phyloP scores from a whole-genome alignment of 108 stramenopile species.

The Thalassiosira profunda region DNA sequence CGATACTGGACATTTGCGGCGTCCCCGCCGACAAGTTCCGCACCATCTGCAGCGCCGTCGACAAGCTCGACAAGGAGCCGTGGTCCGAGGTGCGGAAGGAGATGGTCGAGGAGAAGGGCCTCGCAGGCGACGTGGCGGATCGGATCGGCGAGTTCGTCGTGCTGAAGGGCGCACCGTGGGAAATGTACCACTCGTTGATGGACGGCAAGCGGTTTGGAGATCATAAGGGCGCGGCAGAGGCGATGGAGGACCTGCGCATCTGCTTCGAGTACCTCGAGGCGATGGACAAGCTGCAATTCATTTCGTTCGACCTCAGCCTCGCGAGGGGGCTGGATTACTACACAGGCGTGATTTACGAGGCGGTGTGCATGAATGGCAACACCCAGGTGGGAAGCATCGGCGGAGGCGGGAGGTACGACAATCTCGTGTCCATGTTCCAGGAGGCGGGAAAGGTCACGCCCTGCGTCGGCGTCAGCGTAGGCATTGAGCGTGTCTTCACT shows the following conservation, averaged over 20 bases:
- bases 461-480: slow-evolving; percentile 93
- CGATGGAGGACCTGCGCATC: slow-evolving; percentile 86
- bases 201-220: slow-evolving; percentile 65
- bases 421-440: slow-evolving; percentile 94
- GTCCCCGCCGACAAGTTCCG: slow-evolving; percentile 91
- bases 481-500: slow-evolving; percentile 94
- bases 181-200: slow-evolving; percentile 68
- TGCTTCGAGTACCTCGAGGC: slow-evolving; percentile 92
- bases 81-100: slow-evolving; percentile 87
- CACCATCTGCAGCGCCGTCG: slow-evolving; percentile 92
- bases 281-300: slow-evolving; percentile 75
- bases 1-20: slow-evolving; percentile 90
- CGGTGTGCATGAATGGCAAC: slow-evolving; percentile 78
- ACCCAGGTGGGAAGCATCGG: slow-evolving; percentile 92
- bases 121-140: slow-evolving; percentile 80
- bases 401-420: slow-evolving; percentile 93
- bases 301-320: slow-evolving; percentile 88
- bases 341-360: slow-evolving; percentile 96
- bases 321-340: slow-evolving; percentile 96
- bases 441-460: slow-evolving; percentile 84
- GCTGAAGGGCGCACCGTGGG: slow-evolving; percentile 67
- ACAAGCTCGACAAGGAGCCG: slow-evolving; percentile 94
- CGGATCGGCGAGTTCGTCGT: slow-evolving; percentile 87
- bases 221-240: slow-evolving; percentile 75
- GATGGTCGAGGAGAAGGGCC: slow-evolving; percentile 92